Conservation (phyloP, 345 rosid species). For the Angophora floribunda region DNA sequence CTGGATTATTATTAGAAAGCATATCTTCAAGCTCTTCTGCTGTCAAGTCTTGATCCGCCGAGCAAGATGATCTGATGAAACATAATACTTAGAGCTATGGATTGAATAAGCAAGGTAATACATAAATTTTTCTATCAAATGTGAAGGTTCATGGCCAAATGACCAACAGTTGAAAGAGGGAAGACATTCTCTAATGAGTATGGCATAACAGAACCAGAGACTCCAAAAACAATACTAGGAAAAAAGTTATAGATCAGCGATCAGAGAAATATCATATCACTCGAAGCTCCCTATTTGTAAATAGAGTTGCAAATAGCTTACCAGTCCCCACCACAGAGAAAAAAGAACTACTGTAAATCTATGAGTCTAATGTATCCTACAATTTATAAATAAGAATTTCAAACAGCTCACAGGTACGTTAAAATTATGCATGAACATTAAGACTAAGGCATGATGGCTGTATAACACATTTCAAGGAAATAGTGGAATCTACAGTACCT, state of each 20-base stretch:
- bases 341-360: neutral
- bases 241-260: neutral
- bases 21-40: constrained; percentile 54
- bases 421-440: neutral
- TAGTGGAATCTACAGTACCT: constrained; percentile 22
- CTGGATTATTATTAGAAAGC: constrained; percentile 30
- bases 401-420: neutral
- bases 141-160: neutral
- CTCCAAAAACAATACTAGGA: neutral
- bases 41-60: constrained; percentile 44
- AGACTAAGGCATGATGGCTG: neutral
- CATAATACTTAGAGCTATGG: neutral
- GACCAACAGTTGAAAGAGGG: neutral
- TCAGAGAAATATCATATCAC: neutral
- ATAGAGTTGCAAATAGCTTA: neutral
- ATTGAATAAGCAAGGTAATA: neutral
- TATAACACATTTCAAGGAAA: neutral
- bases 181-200: neutral
- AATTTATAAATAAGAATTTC: neutral
- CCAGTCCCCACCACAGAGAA: neutral
- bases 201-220: neutral
- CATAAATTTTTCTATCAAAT: neutral
- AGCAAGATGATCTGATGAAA: constrained; percentile 42
- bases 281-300: neutral
- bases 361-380: neutral